Evolutionary conservation across 306 rosid genomes (phyloP).

Genomic region (Senna tora): DNA sequence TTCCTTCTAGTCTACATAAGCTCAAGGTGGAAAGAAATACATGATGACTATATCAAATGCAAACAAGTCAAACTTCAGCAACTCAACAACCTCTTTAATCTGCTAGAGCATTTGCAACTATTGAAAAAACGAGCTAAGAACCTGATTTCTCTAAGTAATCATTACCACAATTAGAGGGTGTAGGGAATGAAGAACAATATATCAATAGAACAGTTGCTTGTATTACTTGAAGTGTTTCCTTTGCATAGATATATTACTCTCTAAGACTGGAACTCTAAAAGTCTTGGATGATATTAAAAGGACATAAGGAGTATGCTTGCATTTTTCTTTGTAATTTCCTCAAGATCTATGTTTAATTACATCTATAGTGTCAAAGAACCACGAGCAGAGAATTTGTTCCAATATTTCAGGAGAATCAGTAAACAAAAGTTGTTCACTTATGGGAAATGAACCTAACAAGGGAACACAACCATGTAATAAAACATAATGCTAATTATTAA

Average conservation of each 20-base stretch:
- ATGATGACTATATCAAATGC: conserved; percentile 9
- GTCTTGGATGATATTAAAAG: neutral
- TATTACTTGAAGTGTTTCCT: neutral
- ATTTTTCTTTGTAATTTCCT: neutral
- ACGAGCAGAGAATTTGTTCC: neutral
- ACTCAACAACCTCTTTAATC: conserved; percentile 1
- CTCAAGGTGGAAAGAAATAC: conserved; percentile 13
- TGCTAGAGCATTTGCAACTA: neutral
- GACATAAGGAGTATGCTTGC: neutral
- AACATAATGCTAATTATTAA: too few relatives aligned
- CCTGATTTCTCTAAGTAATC: neutral
- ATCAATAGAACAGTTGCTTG: neutral
- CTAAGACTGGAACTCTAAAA: conserved; percentile 11
- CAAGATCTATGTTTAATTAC: neutral
- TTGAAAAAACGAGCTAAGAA: neutral
- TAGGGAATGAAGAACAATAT: neutral
- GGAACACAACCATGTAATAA: neutral
- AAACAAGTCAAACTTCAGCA: conserved; percentile 10
- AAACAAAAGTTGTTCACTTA: neutral
- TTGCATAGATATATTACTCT: conserved; percentile 10
- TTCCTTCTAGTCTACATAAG: neutral
- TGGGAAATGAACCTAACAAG: neutral
- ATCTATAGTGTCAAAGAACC: neutral
- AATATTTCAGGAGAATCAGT: neutral
- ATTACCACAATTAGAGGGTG: neutral